Percentiles rank a stretch among this genome's conserved stretches.
Conservation (phyloP, 176 grass and related monocot genomes). For the Zizania latifolia region DNA sequence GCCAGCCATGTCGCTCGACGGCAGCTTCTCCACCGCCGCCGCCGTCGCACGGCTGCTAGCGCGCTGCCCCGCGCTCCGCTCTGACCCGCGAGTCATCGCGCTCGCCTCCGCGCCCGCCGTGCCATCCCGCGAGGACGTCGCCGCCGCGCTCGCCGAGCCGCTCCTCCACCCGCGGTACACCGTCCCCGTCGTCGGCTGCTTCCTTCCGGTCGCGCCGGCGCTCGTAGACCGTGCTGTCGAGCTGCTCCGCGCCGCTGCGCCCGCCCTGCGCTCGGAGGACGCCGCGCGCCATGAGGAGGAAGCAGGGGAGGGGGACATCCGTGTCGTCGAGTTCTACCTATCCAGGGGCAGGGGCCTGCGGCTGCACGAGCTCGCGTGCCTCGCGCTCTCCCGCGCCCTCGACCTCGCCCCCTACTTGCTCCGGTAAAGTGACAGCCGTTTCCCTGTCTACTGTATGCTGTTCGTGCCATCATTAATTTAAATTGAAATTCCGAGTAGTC, state of each 20-base stretch:
- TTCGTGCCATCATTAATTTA: not conserved
- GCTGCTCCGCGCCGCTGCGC: conserved; percentile 40
- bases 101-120: conserved; percentile 29
- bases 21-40: conserved; percentile 51
- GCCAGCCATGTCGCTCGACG: conserved; percentile 64
- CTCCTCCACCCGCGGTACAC: conserved; percentile 81
- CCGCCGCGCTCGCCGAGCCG: conserved; percentile 61
- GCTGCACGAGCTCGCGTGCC: conserved; percentile 74
- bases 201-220: conserved; percentile 51
- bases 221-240: conserved; percentile 42
- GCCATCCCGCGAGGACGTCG: conserved; percentile 44
- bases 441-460: not conserved
- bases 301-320: conserved; percentile 41
- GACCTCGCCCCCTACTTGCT: conserved; percentile 76
- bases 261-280: conserved; percentile 35
- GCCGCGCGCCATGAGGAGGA: conserved; percentile 46
- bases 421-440: conserved; percentile 26
- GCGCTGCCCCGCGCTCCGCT: conserved; percentile 52
- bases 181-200: conserved; percentile 73
- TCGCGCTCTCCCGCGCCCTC: conserved; percentile 58
- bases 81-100: conserved; percentile 35
- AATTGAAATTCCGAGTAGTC: not conserved
- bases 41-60: conserved; percentile 55
- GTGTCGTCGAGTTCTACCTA: conserved; percentile 78
- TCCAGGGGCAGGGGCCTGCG: conserved; percentile 59